Evolutionary conservation across 2,329 filamentous ascomycete species (phyloP).

Genomic region (Plenodomus biglobosus): DNA sequence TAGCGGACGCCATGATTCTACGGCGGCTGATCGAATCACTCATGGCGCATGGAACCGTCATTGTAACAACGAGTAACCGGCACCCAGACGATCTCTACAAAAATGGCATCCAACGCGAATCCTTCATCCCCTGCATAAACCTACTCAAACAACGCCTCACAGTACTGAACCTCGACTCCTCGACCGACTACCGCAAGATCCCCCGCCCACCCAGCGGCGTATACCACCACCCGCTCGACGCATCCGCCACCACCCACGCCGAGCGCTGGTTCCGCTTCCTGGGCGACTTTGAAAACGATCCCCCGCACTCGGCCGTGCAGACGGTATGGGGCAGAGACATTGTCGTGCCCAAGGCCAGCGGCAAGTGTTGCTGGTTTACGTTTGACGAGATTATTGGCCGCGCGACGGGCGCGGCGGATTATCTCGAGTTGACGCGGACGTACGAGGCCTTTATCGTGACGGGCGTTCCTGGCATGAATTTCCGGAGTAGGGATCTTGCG

Average conservation of each 20-base stretch:
- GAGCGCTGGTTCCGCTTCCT: slow-evolving; percentile 96
- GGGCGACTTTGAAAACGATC: slow-evolving; percentile 74
- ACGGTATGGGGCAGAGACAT: slow-evolving; percentile 93
- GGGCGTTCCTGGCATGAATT: slow-evolving; percentile 88
- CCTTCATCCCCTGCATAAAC: slow-evolving; percentile 92
- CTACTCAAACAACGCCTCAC: slow-evolving; percentile 81
- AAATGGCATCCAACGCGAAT: slow-evolving; percentile 94
- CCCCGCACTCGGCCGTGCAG: slow-evolving; percentile 77
- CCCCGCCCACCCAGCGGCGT: slow-evolving; percentile 89
- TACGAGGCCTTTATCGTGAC: slow-evolving; percentile 94
- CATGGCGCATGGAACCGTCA: slow-evolving; percentile 95
- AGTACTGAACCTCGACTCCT: slow-evolving; percentile 92
- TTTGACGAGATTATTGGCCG: slow-evolving; percentile 89
- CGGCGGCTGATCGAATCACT: slow-evolving; percentile 83
- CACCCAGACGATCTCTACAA: slow-evolving; percentile 96
- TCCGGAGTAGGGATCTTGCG: slow-evolving; percentile 81
- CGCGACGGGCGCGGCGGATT: slow-evolving; percentile 91
- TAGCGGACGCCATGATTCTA: slow-evolving; percentile 97
- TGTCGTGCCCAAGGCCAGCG: slow-evolving; percentile 81
- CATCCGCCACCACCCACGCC: slow-evolving; percentile 74
- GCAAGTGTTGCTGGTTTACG: slow-evolving; percentile 84
- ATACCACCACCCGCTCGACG: slow-evolving; percentile 86
- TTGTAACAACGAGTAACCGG: slow-evolving; percentile 96
- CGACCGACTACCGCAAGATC: slow-evolving; percentile 96
- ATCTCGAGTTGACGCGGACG: slow-evolving; percentile 83